Percentiles rank a stretch among this genome's conserved stretches.
phyloP scores from a whole-genome alignment of 371 early-diverging fungal genomes.

The Actinomucor elegans region DNA sequence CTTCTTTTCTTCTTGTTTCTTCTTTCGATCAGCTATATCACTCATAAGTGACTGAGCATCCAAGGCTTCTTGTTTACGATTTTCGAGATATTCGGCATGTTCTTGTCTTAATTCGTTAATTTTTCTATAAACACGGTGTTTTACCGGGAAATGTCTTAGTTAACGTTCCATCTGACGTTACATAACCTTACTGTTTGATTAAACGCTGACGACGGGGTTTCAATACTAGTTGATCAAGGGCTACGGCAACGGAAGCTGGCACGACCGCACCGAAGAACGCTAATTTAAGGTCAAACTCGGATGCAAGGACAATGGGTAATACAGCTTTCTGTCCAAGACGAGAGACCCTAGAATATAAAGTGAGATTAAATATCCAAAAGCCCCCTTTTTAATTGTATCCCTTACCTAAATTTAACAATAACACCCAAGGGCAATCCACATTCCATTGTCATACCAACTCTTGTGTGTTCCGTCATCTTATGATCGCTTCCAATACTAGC shows the following conservation, averaged over 20 bases:
- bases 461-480: slow-evolving; percentile 64
- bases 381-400: background rate
- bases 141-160: too few relatives aligned
- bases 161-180: too few relatives aligned
- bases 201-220: slow-evolving; percentile 66
- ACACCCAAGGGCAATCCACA: slow-evolving; percentile 76
- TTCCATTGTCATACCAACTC: slow-evolving; percentile 76
- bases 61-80: slow-evolving; percentile 75
- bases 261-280: slow-evolving; percentile 67
- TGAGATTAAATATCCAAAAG: background rate
- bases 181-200: slow-evolving; percentile 54
- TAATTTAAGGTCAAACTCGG: slow-evolving; percentile 67
- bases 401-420: slow-evolving; percentile 67
- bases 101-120: slow-evolving; percentile 72
- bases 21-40: slow-evolving; percentile 69
- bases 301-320: slow-evolving; percentile 80
- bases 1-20: slow-evolving; percentile 64
- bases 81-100: slow-evolving; percentile 73
- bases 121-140: too few relatives aligned
- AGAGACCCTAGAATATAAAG: slow-evolving; percentile 51
- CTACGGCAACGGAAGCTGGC: slow-evolving; percentile 65
- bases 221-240: slow-evolving; percentile 69
- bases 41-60: slow-evolving; percentile 75
- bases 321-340: slow-evolving; percentile 83
- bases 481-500: slow-evolving; percentile 62